Conservation (phyloP, 805 yeast species). For the Candida endomychidarum region DNA sequence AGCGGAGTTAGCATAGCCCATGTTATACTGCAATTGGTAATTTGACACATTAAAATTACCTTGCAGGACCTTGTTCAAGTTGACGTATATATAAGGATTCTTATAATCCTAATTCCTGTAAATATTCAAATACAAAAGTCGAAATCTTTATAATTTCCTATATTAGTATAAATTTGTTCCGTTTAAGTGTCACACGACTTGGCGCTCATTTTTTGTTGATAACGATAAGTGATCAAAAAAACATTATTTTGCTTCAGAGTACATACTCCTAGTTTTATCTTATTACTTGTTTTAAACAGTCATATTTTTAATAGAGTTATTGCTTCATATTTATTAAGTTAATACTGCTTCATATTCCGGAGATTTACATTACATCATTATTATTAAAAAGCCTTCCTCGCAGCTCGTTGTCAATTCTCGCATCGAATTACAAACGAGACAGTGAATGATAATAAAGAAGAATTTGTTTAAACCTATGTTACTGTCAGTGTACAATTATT, state of each 20-base stretch:
- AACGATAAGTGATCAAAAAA: slow-evolving; percentile 4
- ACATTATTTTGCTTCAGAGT: too few species aligned
- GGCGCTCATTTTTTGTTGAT: slow-evolving; percentile 2
- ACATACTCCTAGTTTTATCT: too few species aligned
- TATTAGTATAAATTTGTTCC: not conserved
- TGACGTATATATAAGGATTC: not conserved
- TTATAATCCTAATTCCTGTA: not conserved
- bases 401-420: slow-evolving; percentile 6
- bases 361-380: not conserved
- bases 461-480: slow-evolving; percentile 19
- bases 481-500: slow-evolving; percentile 26
- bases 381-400: slow-evolving; percentile 1
- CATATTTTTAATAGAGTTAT: not conserved
- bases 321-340: too few species aligned
- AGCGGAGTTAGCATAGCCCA: slow-evolving; percentile 6
- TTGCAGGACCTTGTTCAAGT: too few species aligned
- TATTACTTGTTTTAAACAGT: too few species aligned
- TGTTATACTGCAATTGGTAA: too few species aligned
- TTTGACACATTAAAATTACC: too few species aligned
- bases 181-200: slow-evolving; percentile 6
- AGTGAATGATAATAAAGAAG: slow-evolving; percentile 5
- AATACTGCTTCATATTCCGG: not conserved
- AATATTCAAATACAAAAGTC: not conserved
- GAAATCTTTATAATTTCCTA: slow-evolving; percentile 3
- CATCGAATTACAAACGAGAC: slow-evolving; percentile 7